Evolutionary conservation across 1,139 yeast genomes (phyloP), one percentile per base, ranked within the genome.

Genomic region (Candida anutae): DNA sequence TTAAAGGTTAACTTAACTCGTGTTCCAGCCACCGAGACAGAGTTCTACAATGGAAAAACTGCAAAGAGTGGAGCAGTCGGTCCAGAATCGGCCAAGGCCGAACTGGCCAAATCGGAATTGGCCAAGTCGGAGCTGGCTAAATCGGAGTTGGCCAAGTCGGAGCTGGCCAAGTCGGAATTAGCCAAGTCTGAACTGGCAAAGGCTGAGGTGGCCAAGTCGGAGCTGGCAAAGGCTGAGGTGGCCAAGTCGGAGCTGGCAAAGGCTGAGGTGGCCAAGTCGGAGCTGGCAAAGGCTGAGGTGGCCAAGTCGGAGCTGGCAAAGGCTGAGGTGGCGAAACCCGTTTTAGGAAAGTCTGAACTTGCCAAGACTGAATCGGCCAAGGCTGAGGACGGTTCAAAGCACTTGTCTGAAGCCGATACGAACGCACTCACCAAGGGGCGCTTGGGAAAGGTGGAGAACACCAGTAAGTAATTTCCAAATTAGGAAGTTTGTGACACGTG

Each of bases 381-480:
- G 32, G 16, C 26, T 26, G 16, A 22, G n/a, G n/a, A n/a, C n/a
- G n/a, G n/a, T n/a, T n/a, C n/a, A n/a, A n/a, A n/a, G n/a, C n/a
- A n/a, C n/a, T n/a, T n/a, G 17, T 31, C 15, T 31, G 28, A 15
- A n/a, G 21, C 13, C 29, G 29, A 13, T 19, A 24, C 28, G 15
- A 26, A 27, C 15, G 26, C 21, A 5, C 20, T 27, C 12, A 22
- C 24, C 18, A 27, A 33, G n/a, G 25, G 26, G 8, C 23, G 18
- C 10, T 18, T 34, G n/a, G 38, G 42, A 11, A 39, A 38, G 28
- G 32, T 36, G 11, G n/a, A n/a, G n/a, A n/a, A n/a, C n/a, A n/a
- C n/a, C n/a, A n/a, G n/a, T n/a, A n/a, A n/a, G n/a, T n/a, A n/a
- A n/a, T n/a, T n/a, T n/a, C n/a, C n/a, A n/a, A n/a, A n/a, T n/a